Base-by-base conservation (phyloP, 805 yeast genomes). In the Torulaspora franciscae region DNA sequence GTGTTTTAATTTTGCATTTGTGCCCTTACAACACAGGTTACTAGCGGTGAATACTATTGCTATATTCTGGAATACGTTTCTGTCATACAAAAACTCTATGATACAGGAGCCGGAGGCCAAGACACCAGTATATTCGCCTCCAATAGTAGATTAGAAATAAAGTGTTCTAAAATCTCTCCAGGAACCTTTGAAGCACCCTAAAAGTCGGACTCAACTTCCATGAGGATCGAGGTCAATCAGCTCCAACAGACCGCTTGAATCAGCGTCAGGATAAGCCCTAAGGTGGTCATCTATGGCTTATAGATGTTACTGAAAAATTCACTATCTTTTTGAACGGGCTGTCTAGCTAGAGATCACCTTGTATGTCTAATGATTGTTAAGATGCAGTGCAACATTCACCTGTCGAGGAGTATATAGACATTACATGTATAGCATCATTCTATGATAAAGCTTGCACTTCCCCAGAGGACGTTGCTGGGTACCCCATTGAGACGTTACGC, bases 61-160 rank as follows among this genome's bases (percentile, higher is more conserved):
- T 38, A 77, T 89, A 23, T 78, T 81, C 14, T 90, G 96, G 96
- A 89, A 89, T 61, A 79, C 91, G 23, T 87, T 74, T 58, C 62
- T 90, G 52, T 83, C 91, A 52, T 70, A 69, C 51, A 71, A 72
- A 45, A 88, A 85, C 51, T 71, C 79, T 38, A 67, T 46, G 25
- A 40, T 52, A 43, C 49, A 52, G 14, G 38, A 46, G 25, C 51
- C 50, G 24, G 38, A 45, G 8, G 47, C 58, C 6, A 48, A 54
- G 22, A 29, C 45, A 2, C 69, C 71, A 3, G 67, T 65, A 6
- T 60, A 65, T 42, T 66, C 57, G 30, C 74, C 73, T 3, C 74
- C 74, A 17, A 63, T 68, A 11, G 69, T 67, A 4, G 72, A 69
- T 46, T 70, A 50, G 22, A 19, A 5, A 19, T 19, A 4, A 19